Evolutionary conservation across 2,329 filamentous ascomycete species (phyloP), one percentile per base, ranked within the genome.

Genomic region (Fusarium pseudocircinatum): DNA sequence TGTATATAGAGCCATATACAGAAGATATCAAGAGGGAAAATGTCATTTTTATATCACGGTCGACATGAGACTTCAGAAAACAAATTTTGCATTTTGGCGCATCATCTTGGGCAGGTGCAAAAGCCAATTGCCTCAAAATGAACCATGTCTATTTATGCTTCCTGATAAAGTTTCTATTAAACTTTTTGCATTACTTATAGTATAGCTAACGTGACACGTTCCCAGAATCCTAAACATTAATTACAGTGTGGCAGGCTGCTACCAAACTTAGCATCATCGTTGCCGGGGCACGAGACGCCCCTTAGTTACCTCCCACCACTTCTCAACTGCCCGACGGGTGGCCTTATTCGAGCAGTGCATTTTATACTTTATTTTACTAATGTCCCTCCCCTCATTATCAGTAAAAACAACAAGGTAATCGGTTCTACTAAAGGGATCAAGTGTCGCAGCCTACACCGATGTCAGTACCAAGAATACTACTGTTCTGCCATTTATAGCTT

Each of bases 121-220:
- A 46, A 15, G 18, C 22, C 1, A 28, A 26, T 22, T 1, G 12
- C 18, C 42, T 20, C 40, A 13, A 6, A 4, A 15, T n/a, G 0
- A 1, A n/a, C 14, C 1, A n/a, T n/a, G 6, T 42, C 16, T 24
- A 24, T 24, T 24, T 7, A 24, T 16, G 14, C 20, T 43, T 16
- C 4, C 8, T 18, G 4, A 5, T 8, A 24, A n/a, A 43, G 6
- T 24, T 43, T 24, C 3, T 0, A 43, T n/a, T 42, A 42, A 0
- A n/a, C 22, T 22, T 42, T 42, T 6, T 2, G 8, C 13, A 0
- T 15, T 10, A 14, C 22, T 2, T 6, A 42, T 15, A 2, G 1
- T 6, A 22, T 13, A 7, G 11, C 8, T 13, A 13, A 22, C 2
- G 2, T 10, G 13, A 40, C 13, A n/a, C 4, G 39, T 7, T 14